Evolutionary conservation across 2,329 filamentous ascomycete genomes (phyloP), one percentile per base, ranked within the genome.

Genomic region (Calonectria crousiana): DNA sequence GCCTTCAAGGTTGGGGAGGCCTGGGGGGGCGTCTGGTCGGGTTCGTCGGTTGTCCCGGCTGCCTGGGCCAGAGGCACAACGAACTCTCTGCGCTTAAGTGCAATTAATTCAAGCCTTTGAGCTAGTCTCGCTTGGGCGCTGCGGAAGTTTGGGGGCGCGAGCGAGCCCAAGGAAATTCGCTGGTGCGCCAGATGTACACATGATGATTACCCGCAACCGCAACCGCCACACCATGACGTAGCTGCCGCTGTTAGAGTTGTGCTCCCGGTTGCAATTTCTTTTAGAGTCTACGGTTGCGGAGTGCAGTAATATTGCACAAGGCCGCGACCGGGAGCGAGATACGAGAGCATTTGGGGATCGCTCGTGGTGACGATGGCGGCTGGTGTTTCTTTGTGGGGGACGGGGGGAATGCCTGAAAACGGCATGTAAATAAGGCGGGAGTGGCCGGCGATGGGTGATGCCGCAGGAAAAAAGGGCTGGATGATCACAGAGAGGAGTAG

Each of bases 231-330:
- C 9, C n/a, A 60, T 60, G 56, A 60, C 56, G 56, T 60, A 38
- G 34, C 41, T 60, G 56, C 23, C 56, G 34, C 34, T 34, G 56
- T 60, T 60, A 60, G 34, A 60, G 56, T 60, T 60, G 56, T 38
- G 56, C n/a, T 38, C n/a, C 13, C n/a, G 16, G 56, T 23, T 10
- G 56, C 56, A 60, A 60, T 60, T 60, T 60, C 56, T 26, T 60
- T 60, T 60, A 38, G 56, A 60, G 56, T 60, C 56, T 60, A 38
- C 34, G 34, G n/a, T 41, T 38, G 56, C 56, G 56, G 56, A 60
- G 56, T 36, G 56, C n/a, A 26, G n/a, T 60, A 16, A 36, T 36
- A 34, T 60, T 34, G 53, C 20, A n/a, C 32, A n/a, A 14, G n/a
- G 11, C 52, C 8, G 20, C 10, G 30, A 8, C 52, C 30, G n/a